Evolutionary conservation across 2,329 filamentous ascomycete species (phyloP).

Genomic region (Fusarium camptoceras): DNA sequence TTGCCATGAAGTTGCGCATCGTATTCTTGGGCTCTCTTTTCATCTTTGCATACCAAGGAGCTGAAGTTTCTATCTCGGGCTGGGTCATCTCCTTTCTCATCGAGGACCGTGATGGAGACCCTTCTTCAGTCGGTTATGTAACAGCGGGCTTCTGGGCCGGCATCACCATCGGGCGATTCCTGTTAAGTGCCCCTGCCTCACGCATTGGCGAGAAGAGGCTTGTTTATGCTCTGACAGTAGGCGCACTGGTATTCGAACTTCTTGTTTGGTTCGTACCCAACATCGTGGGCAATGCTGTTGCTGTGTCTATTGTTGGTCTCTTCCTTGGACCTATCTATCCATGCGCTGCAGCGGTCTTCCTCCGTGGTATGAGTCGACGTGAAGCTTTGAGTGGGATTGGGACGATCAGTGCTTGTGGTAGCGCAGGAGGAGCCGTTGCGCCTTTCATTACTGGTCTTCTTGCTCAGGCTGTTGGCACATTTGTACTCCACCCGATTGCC

Average conservation of each 20-base stretch:
- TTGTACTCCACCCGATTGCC: conserved; percentile 74
- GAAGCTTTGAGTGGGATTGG: conserved; percentile 73
- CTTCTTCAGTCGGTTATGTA: conserved; percentile 80
- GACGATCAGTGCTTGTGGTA: conserved; percentile 77
- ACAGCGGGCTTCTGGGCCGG: conserved; percentile 78
- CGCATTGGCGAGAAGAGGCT: conserved; percentile 77
- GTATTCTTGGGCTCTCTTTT: conserved; percentile 82
- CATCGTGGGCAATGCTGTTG: conserved; percentile 75
- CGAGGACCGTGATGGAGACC: conserved; percentile 75
- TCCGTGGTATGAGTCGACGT: conserved; percentile 67
- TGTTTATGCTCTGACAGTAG: conserved; percentile 71
- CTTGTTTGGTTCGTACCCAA: conserved; percentile 83
- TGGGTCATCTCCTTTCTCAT: conserved; percentile 92
- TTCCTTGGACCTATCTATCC: conserved; percentile 84
- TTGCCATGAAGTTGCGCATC: conserved; percentile 64
- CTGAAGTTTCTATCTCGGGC: conserved; percentile 84
- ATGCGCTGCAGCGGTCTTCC: conserved; percentile 74
- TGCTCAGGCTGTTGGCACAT: conserved; percentile 71
- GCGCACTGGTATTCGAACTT: conserved; percentile 76
- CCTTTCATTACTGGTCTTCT: conserved; percentile 74
- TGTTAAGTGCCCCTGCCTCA: conserved; percentile 74
- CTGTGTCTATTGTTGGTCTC: conserved; percentile 77
- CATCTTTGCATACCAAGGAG: conserved; percentile 88
- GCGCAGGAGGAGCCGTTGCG: conserved; percentile 74
- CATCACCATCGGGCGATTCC: conserved; percentile 80